Base-by-base conservation (phyloP, 2,329 filamentous ascomycete genomes). In the Xylaria sp. region DNA sequence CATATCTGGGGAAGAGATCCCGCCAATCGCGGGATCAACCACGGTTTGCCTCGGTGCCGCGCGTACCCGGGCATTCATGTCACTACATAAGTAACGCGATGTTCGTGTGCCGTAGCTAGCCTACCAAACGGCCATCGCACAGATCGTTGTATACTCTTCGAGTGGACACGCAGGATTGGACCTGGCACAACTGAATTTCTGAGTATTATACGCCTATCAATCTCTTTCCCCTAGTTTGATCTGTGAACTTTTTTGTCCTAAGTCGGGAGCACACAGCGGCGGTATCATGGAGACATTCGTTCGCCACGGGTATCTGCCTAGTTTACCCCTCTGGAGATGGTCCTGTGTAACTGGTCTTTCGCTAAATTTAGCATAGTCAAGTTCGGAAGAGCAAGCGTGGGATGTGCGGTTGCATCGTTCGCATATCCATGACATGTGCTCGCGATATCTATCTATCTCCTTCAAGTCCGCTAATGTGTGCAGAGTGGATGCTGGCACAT, bases 41-140 rank as follows among this genome's bases (percentile, higher is more conserved):
- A 18, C 15, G 23, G 25, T 43, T 48, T 62, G 55, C 25, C 51
- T n/a, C 71, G 69, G 73, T 74, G 59, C 70, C 70, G 73, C 67
- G 59, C 62, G 62, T 73, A 74, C 69, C 73, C 72, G 70, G 66
- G 8, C 2, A 15, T 28, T 18, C 15, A 8, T 36, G 6, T 36
- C 10, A 4, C 8, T 36, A 31, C 9, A n/a, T 4, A 12, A n/a
- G 28, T 28, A 58, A 51, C 52, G 43, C 39, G 23, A 33, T 33
- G 18, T 55, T 64, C 39, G 65, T 63, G 41, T 46, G 70, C 69
- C 31, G 61, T 60, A 18, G 55, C 15, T 28, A 52, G 25, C 25
- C 46, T 28, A 48, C 15, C 25, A 54, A 8, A 18, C n/a, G n/a
- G n/a, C n/a, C n/a, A n/a, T n/a, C n/a, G 31, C 46, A 57, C 20